Conservation (phyloP, 352 stramenopile species). For the Saprolegnia parasitica region DNA sequence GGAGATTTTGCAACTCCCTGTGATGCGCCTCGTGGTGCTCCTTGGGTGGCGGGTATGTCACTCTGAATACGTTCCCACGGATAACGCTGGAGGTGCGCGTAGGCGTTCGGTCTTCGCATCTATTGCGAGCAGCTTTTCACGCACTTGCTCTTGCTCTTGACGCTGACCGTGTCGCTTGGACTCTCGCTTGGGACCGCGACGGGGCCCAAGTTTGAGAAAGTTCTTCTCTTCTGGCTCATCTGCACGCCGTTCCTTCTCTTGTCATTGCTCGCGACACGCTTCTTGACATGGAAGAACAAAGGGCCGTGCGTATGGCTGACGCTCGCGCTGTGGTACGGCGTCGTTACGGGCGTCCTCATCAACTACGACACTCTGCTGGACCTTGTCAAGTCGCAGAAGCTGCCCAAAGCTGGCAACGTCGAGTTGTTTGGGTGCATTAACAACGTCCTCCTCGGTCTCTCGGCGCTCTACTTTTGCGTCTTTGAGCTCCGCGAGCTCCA, state of each 20-base stretch:
- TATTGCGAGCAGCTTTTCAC: slow-evolving; percentile 21
- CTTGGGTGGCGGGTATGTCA: background rate
- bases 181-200: background rate
- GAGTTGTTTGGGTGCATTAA: background rate
- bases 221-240: background rate
- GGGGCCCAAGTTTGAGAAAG: background rate
- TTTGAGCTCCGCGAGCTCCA: background rate
- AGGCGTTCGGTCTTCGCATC: background rate
- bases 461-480: slow-evolving; percentile 14
- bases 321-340: background rate
- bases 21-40: background rate
- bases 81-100: no score
- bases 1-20: background rate
- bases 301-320: no score
- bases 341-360: background rate
- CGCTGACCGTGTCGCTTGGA: background rate
- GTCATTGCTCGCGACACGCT: background rate
- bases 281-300: background rate
- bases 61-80: no score
- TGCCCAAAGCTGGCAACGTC: no score
- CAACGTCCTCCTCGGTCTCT: background rate
- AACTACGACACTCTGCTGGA: background rate
- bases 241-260: background rate
- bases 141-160: slow-evolving; percentile 8
- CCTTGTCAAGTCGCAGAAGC: background rate